phyloP scores from a whole-genome alignment of 2,329 filamentous ascomycete species.

The Cercospora nicotianae region DNA sequence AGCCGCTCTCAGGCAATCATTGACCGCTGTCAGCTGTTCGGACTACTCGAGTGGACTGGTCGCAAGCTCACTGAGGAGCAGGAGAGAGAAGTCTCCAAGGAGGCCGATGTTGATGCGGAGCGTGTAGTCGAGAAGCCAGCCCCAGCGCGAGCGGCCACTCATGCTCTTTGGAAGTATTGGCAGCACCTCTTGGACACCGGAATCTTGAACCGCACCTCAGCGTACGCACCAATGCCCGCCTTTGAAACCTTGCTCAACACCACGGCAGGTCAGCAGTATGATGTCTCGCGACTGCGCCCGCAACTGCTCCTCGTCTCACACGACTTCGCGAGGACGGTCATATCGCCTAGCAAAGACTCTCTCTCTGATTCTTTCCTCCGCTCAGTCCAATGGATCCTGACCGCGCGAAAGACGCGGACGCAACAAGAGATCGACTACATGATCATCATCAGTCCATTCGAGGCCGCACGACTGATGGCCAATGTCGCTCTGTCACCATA shows the following conservation, averaged over 20 bases:
- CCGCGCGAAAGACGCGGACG: slow-evolving; percentile 39
- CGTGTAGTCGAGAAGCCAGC: slow-evolving; percentile 53
- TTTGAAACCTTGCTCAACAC: slow-evolving; percentile 17
- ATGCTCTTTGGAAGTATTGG: slow-evolving; percentile 29
- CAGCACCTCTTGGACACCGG: neutral
- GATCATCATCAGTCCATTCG: slow-evolving; percentile 62
- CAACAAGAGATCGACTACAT: slow-evolving; percentile 41
- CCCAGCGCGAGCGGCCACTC: slow-evolving; percentile 40
- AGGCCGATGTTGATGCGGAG: slow-evolving; percentile 61
- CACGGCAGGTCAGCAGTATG: slow-evolving; percentile 11
- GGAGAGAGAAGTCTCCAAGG: slow-evolving; percentile 57
- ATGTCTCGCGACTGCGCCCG: slow-evolving; percentile 3
- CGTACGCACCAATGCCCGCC: neutral
- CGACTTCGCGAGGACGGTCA: slow-evolving; percentile 16
- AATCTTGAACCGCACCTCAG: slow-evolving; percentile 30
- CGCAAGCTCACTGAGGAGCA: slow-evolving; percentile 62
- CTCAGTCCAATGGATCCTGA: slow-evolving; percentile 55
- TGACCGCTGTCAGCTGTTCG: slow-evolving; percentile 26
- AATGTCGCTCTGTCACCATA: slow-evolving; percentile 40
- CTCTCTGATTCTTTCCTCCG: slow-evolving; percentile 52
- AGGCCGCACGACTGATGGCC: slow-evolving; percentile 56
- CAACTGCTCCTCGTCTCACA: slow-evolving; percentile 8
- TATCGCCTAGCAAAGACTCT: neutral
- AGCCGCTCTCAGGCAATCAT: slow-evolving; percentile 37
- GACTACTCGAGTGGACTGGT: slow-evolving; percentile 20